Percentiles rank a stretch among this genome's conserved stretches.
Conservation (phyloP, 2,329 filamentous ascomycete genomes). For the Fusarium sp. region DNA sequence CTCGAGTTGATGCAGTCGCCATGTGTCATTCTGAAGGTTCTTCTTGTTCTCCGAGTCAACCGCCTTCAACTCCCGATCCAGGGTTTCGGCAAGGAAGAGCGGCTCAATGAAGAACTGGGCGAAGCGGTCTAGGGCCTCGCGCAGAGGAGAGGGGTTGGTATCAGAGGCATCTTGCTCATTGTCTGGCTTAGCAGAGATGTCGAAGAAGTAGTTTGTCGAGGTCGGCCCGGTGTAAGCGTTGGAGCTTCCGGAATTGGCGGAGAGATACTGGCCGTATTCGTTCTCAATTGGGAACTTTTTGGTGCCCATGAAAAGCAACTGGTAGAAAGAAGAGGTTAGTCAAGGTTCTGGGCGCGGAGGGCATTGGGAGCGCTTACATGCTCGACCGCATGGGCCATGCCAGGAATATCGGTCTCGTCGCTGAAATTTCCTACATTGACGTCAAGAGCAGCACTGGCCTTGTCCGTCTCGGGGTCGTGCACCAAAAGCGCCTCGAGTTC, state of each 20-base stretch:
- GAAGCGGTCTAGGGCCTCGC: constrained; percentile 88
- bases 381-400: constrained; percentile 96
- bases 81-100: constrained; percentile 83
- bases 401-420: constrained; percentile 89
- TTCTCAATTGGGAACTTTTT: constrained; percentile 98
- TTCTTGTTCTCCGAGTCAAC: constrained; percentile 99
- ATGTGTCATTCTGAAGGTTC: constrained; percentile 90
- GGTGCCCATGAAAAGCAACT: constrained; percentile 96
- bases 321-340: constrained; percentile 24
- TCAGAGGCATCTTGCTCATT: constrained; percentile 67
- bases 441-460: constrained; percentile 93
- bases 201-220: constrained; percentile 98
- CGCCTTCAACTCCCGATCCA: constrained; percentile 87
- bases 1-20: constrained; percentile 87
- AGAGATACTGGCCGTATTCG: constrained; percentile 93
- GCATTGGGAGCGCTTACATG: constrained; percentile 65
- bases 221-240: constrained; percentile 95
- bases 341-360: neutral
- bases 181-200: constrained; percentile 83
- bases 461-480: constrained; percentile 94
- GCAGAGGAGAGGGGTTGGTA: constrained; percentile 69
- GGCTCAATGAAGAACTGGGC: constrained; percentile 94
- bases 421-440: constrained; percentile 97
- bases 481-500: constrained; percentile 91
- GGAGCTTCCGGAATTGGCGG: constrained; percentile 87